phyloP scores from a whole-genome alignment of 768 basidiomycete species.

The Hemileccinum rubropunctum region DNA sequence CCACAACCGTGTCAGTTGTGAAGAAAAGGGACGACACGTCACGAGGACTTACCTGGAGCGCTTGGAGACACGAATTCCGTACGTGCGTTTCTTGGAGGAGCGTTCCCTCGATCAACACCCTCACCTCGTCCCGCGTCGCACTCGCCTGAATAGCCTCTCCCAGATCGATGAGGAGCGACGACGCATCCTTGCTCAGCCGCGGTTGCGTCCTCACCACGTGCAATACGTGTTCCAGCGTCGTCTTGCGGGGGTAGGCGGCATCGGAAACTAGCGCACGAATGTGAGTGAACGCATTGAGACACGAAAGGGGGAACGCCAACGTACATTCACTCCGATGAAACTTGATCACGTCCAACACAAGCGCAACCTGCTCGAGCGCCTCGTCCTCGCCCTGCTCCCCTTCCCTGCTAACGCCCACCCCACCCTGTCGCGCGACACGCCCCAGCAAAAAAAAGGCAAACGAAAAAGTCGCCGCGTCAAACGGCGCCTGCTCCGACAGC shows the following conservation, averaged over 20 bases:
- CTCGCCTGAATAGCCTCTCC: slow-evolving; percentile 73
- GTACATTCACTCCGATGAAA: slow-evolving; percentile 34
- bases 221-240: slow-evolving; percentile 66
- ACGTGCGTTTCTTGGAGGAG: slow-evolving; percentile 86
- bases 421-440: slow-evolving; percentile 66
- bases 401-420: slow-evolving; percentile 43
- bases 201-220: slow-evolving; percentile 75
- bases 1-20: background rate
- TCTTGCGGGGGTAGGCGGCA: slow-evolving; percentile 67
- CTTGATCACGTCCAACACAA: slow-evolving; percentile 46
- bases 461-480: slow-evolving; percentile 84
- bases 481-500: slow-evolving; percentile 75
- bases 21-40: too few species aligned
- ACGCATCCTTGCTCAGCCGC: slow-evolving; percentile 78
- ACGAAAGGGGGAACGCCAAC: background rate
- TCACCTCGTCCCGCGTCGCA: slow-evolving; percentile 60
- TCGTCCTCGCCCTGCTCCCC: slow-evolving; percentile 45
- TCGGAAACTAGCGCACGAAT: slow-evolving; percentile 65
- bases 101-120: slow-evolving; percentile 66
- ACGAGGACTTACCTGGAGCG: slow-evolving; percentile 64
- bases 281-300: slow-evolving; percentile 6
- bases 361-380: slow-evolving; percentile 74
- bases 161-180: slow-evolving; percentile 75
- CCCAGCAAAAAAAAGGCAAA: slow-evolving; percentile 75
- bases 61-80: slow-evolving; percentile 85